Percentiles rank a stretch among this genome's conserved stretches.
phyloP scores from a whole-genome alignment of 1,284 basidiomycete genomes.

The Papiliotrema nemorosa region DNA sequence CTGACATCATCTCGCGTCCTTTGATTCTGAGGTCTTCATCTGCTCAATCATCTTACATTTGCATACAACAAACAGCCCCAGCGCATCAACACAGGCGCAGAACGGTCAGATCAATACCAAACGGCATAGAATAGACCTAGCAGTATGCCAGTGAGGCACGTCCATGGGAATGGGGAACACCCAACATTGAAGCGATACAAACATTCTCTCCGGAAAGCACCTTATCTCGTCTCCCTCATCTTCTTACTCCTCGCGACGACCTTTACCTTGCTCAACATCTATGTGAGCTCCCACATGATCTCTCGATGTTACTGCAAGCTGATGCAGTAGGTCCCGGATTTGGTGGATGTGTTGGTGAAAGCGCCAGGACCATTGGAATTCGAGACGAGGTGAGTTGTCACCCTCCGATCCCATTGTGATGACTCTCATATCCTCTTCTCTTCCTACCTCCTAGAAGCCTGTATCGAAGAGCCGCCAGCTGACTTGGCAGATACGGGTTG shows the following conservation, averaged over 20 bases:
- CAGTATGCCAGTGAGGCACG: slow-evolving; percentile 15
- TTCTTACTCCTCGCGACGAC: slow-evolving; percentile 41
- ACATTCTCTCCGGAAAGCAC: slow-evolving; percentile 43
- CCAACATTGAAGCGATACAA: slow-evolving; percentile 19
- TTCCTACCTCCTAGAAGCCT: neutral
- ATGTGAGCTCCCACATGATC: slow-evolving; percentile 22
- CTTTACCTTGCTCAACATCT: slow-evolving; percentile 46
- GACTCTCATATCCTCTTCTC: neutral
- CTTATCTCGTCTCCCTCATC: slow-evolving; percentile 42
- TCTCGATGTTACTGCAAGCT: neutral
- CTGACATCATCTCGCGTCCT: no score
- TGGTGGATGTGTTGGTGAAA: slow-evolving; percentile 37
- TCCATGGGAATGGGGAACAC: slow-evolving; percentile 4
- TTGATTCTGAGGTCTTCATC: no score
- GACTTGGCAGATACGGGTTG: slow-evolving; percentile 41
- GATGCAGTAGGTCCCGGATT: slow-evolving; percentile 32
- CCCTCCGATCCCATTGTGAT: neutral
- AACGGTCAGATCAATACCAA: no score
- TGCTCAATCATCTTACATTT: no score
- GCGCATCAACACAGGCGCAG: no score
- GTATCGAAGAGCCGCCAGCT: neutral
- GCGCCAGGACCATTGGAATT: slow-evolving; percentile 41
- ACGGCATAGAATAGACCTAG: no score
- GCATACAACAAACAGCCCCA: no score
- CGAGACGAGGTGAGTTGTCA: slow-evolving; percentile 39